A percentile compares a stretch with the other conserved stretches of the same genome.
phyloP scores from a whole-genome alignment of 169 alveolate species.

The Prorocentrum cordatum region DNA sequence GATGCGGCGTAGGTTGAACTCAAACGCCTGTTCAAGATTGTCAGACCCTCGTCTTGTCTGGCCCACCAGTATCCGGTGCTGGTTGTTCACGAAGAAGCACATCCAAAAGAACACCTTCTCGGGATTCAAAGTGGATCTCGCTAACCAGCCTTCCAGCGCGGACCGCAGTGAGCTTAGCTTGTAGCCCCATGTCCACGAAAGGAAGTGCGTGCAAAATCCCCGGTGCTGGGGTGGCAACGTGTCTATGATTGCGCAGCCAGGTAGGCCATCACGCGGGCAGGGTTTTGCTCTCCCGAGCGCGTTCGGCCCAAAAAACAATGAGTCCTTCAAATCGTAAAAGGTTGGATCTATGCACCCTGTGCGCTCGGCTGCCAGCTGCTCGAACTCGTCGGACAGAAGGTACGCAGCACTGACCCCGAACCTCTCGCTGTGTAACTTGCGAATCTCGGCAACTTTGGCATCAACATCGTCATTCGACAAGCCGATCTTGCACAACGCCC shows the following conservation, averaged over 20 bases:
- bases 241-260: constrained; percentile 15
- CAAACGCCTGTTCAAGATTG: neutral
- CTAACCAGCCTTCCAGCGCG: neutral
- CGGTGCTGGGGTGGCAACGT: neutral
- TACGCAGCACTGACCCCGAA: too few relatives aligned
- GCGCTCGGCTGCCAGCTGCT: neutral
- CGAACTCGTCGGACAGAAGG: neutral
- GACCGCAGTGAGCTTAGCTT: neutral
- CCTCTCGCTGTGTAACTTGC: too few relatives aligned
- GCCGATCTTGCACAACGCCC: too few relatives aligned
- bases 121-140: neutral
- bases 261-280: constrained; percentile 10
- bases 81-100: constrained; percentile 36
- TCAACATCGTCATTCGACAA: too few relatives aligned
- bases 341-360: neutral
- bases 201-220: neutral
- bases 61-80: neutral
- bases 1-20: neutral
- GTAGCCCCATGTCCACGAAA: constrained; percentile 22
- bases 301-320: neutral
- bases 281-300: neutral
- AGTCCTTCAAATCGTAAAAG: neutral
- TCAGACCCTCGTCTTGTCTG: neutral
- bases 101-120: neutral
- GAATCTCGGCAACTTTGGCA: too few relatives aligned